Conservation (phyloP, 176 grass and related monocot genomes). For the Aegilops longissima region DNA sequence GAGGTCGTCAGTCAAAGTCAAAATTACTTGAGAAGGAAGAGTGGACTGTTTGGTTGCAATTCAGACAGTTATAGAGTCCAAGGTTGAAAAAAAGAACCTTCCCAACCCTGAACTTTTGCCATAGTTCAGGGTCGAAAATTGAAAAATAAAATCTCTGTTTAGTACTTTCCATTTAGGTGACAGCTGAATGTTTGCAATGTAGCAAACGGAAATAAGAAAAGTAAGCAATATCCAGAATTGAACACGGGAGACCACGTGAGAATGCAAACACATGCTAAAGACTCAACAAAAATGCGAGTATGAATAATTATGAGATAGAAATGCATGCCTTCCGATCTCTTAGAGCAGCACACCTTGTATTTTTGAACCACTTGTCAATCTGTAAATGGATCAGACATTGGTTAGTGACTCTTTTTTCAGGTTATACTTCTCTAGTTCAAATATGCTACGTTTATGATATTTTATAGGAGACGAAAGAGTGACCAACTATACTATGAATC, state of each 20-base stretch:
- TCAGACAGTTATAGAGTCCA: not conserved
- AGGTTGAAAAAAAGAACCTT: not conserved
- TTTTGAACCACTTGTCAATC: constrained; percentile 98
- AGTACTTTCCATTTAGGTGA: not conserved
- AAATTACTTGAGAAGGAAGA: not conserved
- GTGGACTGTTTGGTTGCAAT: not conserved
- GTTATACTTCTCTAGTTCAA: not conserved
- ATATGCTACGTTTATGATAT: constrained; percentile 19
- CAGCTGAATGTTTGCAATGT: not conserved
- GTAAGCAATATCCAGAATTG: not conserved
- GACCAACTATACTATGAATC: not conserved
- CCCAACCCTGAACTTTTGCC: not conserved
- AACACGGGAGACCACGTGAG: not conserved
- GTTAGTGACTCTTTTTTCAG: not conserved
- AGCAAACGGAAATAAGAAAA: constrained; percentile 17
- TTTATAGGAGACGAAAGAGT: not conserved
- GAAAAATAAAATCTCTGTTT: not conserved
- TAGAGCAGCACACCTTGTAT: constrained; percentile 90
- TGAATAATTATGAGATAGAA: constrained; percentile 39
- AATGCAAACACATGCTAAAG: constrained; percentile 8
- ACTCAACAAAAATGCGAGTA: constrained; percentile 17
- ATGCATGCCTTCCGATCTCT: constrained; percentile 69
- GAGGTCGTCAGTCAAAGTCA: not conserved
- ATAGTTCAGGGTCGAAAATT: not conserved
- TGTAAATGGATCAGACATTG: constrained; percentile 42